Percentiles rank a stretch among this genome's conserved stretches.
These are phyloP conservation scores for Phlebopus sp. DNA, from an alignment of 1,284 basidiomycete genomes.

Conservation along the genomic window DNA sequence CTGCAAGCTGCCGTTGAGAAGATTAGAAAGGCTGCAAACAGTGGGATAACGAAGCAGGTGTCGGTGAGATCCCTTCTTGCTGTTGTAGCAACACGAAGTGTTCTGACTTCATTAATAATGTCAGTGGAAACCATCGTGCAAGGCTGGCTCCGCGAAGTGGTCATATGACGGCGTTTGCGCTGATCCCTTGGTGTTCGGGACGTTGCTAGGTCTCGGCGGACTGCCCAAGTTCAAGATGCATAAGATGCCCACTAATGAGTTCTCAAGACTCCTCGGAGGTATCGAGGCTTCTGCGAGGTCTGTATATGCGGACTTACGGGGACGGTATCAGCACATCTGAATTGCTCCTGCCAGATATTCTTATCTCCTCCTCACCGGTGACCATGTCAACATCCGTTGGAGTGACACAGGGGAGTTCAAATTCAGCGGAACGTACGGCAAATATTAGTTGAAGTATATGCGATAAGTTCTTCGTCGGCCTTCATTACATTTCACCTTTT, in stretches of 20 bases:
- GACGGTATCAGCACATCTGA: neutral
- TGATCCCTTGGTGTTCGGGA: conserved; percentile 52
- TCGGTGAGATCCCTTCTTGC: conserved; percentile 30
- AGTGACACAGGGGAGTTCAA: conserved; percentile 52
- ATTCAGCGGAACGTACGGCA: conserved; percentile 46
- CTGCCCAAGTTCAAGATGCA: conserved; percentile 53
- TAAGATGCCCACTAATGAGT: conserved; percentile 47
- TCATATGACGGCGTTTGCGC: conserved; percentile 53
- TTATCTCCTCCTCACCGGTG: conserved; percentile 39
- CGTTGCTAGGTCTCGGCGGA: conserved; percentile 41
- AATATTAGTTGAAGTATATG: neutral
- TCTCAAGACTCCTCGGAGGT: conserved; percentile 38
- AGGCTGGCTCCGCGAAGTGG: conserved; percentile 48
- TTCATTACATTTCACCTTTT: neutral
- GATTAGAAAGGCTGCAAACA: conserved; percentile 42
- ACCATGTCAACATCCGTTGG: conserved; percentile 49
- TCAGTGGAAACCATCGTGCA: conserved; percentile 55
- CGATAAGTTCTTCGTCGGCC: neutral
- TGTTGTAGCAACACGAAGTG: neutral
- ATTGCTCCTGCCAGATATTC: conserved; percentile 6
- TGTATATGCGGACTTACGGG: neutral
- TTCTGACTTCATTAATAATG: conserved; percentile 5
- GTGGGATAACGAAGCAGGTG: conserved; percentile 58
- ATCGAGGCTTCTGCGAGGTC: conserved; percentile 30
- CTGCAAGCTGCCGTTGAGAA: conserved; percentile 46